These are phyloP conservation scores for Verticillium dahliae DNA, from an alignment of 2,329 filamentous ascomycete species.

Conservation along the genomic window DNA sequence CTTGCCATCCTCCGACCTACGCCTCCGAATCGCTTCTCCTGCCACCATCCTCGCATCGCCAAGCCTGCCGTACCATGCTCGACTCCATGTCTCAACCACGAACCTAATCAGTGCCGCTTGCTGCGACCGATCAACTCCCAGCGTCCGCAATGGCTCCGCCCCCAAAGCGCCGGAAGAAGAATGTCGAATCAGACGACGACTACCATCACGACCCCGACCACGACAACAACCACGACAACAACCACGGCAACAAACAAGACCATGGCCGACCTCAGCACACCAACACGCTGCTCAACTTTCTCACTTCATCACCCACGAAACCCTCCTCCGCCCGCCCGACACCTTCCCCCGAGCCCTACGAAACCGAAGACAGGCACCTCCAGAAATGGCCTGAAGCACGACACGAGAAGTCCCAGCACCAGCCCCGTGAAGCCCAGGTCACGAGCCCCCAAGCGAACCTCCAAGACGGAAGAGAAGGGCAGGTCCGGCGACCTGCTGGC, in stretches of 20 bases:
- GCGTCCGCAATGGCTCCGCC: conserved; percentile 44
- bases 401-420: conserved; percentile 30
- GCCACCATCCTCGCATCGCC: not conserved
- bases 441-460: conserved; percentile 19
- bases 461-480: conserved; percentile 39
- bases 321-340: conserved; percentile 9
- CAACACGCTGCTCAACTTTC: conserved; percentile 46
- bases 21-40: not conserved
- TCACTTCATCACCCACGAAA: conserved; percentile 41
- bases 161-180: conserved; percentile 53
- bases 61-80: not conserved
- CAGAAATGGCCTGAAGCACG: conserved; percentile 14
- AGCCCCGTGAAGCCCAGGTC: conserved; percentile 43
- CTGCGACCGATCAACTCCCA: not conserved
- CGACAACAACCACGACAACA: no score
- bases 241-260: conserved; percentile 5
- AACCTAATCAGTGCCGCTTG: not conserved
- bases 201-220: conserved; percentile 18
- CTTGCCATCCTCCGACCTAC: not conserved
- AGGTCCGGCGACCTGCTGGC: conserved; percentile 51
- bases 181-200: conserved; percentile 44
- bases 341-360: conserved; percentile 32
- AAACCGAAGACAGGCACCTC: conserved; percentile 26
- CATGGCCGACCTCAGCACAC: conserved; percentile 25
- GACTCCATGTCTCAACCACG: not conserved